Evolutionary conservation across 78 protist species (phyloP).

Genomic region (Dictyostelium citrinum): DNA sequence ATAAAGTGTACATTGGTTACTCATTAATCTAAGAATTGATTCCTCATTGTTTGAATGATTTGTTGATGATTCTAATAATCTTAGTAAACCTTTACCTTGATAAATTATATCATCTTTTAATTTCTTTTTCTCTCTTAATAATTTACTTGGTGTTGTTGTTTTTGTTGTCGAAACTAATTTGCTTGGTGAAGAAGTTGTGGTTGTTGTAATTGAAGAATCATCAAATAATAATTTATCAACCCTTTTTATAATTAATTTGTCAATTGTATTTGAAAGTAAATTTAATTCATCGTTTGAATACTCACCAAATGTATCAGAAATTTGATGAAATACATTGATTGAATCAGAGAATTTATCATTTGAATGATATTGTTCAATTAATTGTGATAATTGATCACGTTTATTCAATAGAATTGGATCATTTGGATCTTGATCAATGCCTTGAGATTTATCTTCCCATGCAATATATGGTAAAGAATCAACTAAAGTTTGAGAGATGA

Average conservation of each 20-base stretch:
- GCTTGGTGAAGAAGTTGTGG: background rate
- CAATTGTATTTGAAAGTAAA: background rate
- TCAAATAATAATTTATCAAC: background rate
- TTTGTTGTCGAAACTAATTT: no score
- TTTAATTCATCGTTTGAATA: background rate
- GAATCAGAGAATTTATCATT: background rate
- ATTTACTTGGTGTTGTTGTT: background rate
- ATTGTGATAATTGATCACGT: conserved; percentile 7
- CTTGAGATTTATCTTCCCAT: background rate
- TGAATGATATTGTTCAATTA: background rate
- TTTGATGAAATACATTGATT: conserved; percentile 43
- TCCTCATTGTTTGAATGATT: background rate
- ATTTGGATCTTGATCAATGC: background rate
- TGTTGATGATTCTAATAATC: conserved; percentile 19
- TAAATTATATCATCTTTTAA: conserved; percentile 20
- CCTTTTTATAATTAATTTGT: background rate
- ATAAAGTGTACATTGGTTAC: background rate
- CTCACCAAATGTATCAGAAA: conserved; percentile 51
- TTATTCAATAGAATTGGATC: conserved; percentile 18
- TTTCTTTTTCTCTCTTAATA: conserved; percentile 22
- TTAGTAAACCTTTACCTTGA: background rate
- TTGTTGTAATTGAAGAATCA: background rate
- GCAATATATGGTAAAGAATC: conserved; percentile 45
- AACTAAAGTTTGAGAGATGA: background rate
- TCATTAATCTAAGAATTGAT: background rate